A percentile compares a stretch with the other conserved stretches of the same genome.
These are phyloP conservation scores for Cladorrhinum sp. DNA, from an alignment of 2,329 filamentous ascomycete genomes.

Conservation along the genomic window DNA sequence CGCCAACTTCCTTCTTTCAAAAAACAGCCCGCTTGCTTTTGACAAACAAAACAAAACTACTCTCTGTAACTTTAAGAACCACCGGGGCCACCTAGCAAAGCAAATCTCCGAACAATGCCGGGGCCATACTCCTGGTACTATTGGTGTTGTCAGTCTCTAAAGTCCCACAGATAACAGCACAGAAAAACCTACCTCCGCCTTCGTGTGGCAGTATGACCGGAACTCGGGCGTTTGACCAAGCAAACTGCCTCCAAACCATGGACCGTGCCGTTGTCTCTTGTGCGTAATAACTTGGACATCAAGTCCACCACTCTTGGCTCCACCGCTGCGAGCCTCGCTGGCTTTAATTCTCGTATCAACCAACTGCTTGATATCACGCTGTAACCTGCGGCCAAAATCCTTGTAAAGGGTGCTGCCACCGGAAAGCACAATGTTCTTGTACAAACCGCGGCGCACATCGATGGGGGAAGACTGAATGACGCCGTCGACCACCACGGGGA, in stretches of 20 bases:
- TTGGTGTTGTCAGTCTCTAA: constrained; percentile 22
- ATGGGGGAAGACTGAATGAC: constrained; percentile 98
- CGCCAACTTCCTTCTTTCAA: constrained; percentile 3
- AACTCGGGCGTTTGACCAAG: constrained; percentile 97
- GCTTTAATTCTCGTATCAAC: constrained; percentile 91
- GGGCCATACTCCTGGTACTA: constrained; percentile 95
- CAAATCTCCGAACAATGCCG: constrained; percentile 92
- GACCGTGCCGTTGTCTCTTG: constrained; percentile 94
- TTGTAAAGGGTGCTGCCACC: constrained; percentile 98
- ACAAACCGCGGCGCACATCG: constrained; percentile 91
- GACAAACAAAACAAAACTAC: constrained; percentile 12
- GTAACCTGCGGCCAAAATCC: constrained; percentile 92
- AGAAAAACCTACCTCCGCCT: constrained; percentile 59
- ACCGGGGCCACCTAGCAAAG: constrained; percentile 86
- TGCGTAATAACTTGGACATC: constrained; percentile 97
- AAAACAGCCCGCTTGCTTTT: constrained; percentile 23
- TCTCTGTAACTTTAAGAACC: constrained; percentile 54
- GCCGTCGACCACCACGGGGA: constrained; percentile 89
- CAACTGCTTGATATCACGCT: constrained; percentile 94
- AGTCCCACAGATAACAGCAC: not conserved
- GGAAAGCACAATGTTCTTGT: constrained; percentile 99
- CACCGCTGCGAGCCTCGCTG: constrained; percentile 86
- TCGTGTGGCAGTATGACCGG: constrained; percentile 96
- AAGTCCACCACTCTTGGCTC: constrained; percentile 87
- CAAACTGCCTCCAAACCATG: constrained; percentile 97